These are phyloP conservation scores for Hamigera avellanea DNA, from an alignment of 495 filamentous ascomycete genomes.

Conservation along the genomic window DNA sequence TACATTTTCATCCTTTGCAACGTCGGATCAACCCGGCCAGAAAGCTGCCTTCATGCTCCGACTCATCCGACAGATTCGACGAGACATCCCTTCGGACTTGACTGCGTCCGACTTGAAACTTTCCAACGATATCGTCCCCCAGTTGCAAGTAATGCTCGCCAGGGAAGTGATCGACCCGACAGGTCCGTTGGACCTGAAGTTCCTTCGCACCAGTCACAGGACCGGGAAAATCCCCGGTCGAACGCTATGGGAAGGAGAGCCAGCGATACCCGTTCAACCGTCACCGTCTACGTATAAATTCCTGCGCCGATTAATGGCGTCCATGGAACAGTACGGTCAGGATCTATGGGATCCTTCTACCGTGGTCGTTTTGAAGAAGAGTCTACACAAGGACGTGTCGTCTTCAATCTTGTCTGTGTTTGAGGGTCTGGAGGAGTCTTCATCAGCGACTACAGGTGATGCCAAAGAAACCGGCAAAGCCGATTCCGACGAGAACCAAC, in stretches of 20 bases:
- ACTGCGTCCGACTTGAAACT: constrained; percentile 26
- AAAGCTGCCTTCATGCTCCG: constrained; percentile 65
- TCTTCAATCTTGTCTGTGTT: constrained; percentile 11
- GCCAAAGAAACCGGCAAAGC: not conserved
- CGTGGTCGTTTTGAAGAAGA: constrained; percentile 47
- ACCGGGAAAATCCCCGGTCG: constrained; percentile 28
- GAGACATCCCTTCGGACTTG: constrained; percentile 42
- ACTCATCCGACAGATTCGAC: constrained; percentile 61
- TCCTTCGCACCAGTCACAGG: constrained; percentile 2
- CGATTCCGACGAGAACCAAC: constrained; percentile 2
- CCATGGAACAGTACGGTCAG: constrained; percentile 57
- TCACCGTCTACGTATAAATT: constrained; percentile 68
- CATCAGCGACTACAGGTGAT: not conserved
- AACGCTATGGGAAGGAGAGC: constrained; percentile 67
- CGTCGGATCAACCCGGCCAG: constrained; percentile 30
- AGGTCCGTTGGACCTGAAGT: constrained; percentile 2
- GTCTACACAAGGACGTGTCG: constrained; percentile 27
- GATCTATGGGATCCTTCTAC: constrained; percentile 79
- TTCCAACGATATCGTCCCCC: constrained; percentile 36
- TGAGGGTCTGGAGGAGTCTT: constrained; percentile 9
- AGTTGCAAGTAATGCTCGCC: constrained; percentile 46
- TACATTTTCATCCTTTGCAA: constrained; percentile 31
- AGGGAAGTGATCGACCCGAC: constrained; percentile 15
- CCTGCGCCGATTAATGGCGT: constrained; percentile 47
- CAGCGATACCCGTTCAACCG: constrained; percentile 68